These are phyloP conservation scores for Chaetomiaceae sp. DNA, from an alignment of 2,329 filamentous ascomycete genomes.

Conservation along the genomic window DNA sequence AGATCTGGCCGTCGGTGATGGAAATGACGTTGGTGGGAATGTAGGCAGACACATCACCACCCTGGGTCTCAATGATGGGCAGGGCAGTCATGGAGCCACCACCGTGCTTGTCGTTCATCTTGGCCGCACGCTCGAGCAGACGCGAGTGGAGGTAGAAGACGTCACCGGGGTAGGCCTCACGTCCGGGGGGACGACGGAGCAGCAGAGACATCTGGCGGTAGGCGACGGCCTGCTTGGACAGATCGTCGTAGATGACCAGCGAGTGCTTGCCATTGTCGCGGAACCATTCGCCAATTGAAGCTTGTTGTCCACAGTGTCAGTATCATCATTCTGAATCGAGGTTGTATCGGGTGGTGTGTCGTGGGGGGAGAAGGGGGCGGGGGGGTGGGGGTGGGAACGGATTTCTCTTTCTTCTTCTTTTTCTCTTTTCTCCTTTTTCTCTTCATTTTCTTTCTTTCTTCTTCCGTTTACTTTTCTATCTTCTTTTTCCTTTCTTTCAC, in stretches of 20 bases:
- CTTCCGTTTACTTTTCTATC: too few species aligned
- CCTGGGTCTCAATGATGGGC: constrained; percentile 98
- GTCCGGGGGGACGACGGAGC: constrained; percentile 93
- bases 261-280: constrained; percentile 83
- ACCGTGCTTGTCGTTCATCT: constrained; percentile 94
- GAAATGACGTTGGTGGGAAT: constrained; percentile 99
- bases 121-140: constrained; percentile 98
- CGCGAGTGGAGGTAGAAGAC: constrained; percentile 99
- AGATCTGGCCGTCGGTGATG: constrained; percentile 99
- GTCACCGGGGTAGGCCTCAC: constrained; percentile 99
- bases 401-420: too few species aligned
- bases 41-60: constrained; percentile 99
- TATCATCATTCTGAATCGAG: too few species aligned
- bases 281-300: constrained; percentile 59
- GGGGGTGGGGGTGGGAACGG: too few species aligned
- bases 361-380: too few species aligned
- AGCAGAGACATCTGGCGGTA: constrained; percentile 99
- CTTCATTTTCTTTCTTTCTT: too few species aligned
- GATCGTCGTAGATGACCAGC: constrained; percentile 87
- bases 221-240: constrained; percentile 95
- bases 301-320: not conserved
- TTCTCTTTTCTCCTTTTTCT: too few species aligned
- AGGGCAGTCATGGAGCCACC: constrained; percentile 96
- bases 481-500: too few species aligned
- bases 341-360: too few species aligned